Evolutionary conservation across 1,284 basidiomycete species (phyloP), one percentile per base, ranked within the genome.

Genomic region (Mycena sp.): DNA sequence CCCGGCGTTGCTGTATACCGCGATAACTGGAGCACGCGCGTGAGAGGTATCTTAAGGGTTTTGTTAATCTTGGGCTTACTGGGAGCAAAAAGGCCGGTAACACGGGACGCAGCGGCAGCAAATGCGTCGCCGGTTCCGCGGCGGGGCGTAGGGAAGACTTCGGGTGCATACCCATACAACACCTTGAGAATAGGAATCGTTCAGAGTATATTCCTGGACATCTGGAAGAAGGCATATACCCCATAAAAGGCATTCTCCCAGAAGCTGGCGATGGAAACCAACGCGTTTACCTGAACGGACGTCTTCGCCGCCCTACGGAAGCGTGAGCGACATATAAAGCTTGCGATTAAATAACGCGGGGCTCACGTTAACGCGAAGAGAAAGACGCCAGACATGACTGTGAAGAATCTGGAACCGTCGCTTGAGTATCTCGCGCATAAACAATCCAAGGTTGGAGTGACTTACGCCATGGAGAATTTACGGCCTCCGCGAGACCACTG

Each of bases 41-140:
- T 56, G 12, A 61, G 37, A 35, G 37, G 28, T 4, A 7, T 5
- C 2, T 2, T 28, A 14, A 25, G 4, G n/a, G 21, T 4, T 30
- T 46, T 29, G n/a, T 28, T 25, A 29, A 52, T 28, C 25, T 28
- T 4, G 19, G 11, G 54, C 64, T 49, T 12, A 66, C 64, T 53
- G 0, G 65, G 65, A 26, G 65, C 65, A 43, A 67, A 63, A 29
- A 67, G 61, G 16, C 65, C 65, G 14, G 65, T 67, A 17, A 90
- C 76, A 6, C 89, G 81, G 53, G 84, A 85, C 0, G 85, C 84
- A 1, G 83, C 84, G 12, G 88, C 84, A 7, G 82, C 85, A 58
- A 92, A 74, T 1, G 87, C 88, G 65, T 90, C 90, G 1, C 91
- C 90, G 4, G 91, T 92, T 2, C 91, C 91, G 37, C 91, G 79